Percentiles rank a stretch among this genome's conserved stretches.
phyloP scores from a whole-genome alignment of 2,329 filamentous ascomycete genomes.

The Alternaria alternata region DNA sequence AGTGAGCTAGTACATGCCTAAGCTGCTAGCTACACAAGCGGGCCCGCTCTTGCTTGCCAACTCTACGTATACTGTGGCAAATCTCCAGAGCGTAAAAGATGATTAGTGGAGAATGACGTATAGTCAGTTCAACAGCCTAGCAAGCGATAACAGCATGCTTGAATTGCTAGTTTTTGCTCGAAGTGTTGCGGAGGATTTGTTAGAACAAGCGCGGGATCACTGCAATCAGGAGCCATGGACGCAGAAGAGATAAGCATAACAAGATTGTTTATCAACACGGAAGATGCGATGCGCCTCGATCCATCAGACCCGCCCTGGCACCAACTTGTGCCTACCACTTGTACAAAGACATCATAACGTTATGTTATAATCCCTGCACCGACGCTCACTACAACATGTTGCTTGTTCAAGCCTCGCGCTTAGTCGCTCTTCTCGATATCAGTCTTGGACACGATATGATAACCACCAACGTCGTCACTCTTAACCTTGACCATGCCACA shows the following conservation, averaged over 20 bases:
- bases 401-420: background rate
- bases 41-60: too few relatives aligned
- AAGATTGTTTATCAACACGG: background rate
- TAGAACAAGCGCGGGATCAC: too few relatives aligned
- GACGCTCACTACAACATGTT: background rate
- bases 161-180: too few relatives aligned
- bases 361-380: background rate
- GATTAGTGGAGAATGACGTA: too few relatives aligned
- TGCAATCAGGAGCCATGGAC: background rate
- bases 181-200: too few relatives aligned
- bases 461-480: conserved; percentile 16
- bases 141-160: too few relatives aligned
- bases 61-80: too few relatives aligned
- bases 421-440: conserved; percentile 11
- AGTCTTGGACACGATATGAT: conserved; percentile 21
- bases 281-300: background rate
- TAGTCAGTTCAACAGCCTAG: too few relatives aligned
- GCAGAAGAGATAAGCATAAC: background rate
- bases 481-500: conserved; percentile 27
- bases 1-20: too few relatives aligned
- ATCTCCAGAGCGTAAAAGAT: too few relatives aligned
- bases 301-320: background rate
- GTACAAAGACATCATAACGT: background rate
- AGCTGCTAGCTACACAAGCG: too few relatives aligned
- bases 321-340: background rate